These are phyloP conservation scores for Centaurea solstitialis DNA, from an alignment of 129 eudicot species.

Conservation along the genomic window DNA sequence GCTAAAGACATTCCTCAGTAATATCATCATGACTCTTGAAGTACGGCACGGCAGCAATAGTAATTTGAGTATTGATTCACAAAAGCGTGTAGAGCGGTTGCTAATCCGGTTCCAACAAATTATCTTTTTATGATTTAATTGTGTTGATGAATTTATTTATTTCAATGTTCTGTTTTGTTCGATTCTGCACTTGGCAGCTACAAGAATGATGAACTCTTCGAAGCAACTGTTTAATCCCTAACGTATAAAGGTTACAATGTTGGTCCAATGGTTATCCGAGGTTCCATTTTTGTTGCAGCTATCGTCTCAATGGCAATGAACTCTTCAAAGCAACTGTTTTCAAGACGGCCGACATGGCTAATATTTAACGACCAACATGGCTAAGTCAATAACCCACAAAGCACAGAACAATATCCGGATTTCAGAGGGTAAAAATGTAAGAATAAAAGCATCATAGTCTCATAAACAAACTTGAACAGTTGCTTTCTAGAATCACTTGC, in stretches of 20 bases:
- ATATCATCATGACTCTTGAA: too few species aligned
- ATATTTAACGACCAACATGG: background rate
- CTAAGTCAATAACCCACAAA: background rate
- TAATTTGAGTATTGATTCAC: too few species aligned
- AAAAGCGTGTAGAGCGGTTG: too few species aligned
- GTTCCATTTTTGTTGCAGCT: too few species aligned
- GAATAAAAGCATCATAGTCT: background rate
- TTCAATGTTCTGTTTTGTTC: too few species aligned
- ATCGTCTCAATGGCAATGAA: background rate
- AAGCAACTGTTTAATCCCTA: background rate
- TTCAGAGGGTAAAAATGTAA: background rate
- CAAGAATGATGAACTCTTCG: too few species aligned
- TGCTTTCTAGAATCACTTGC: constrained; percentile 1
- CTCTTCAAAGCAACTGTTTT: background rate
- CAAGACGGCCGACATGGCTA: background rate
- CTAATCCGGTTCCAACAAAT: too few species aligned
- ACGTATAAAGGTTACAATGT: background rate
- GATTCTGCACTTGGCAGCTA: too few species aligned
- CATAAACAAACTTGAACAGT: background rate
- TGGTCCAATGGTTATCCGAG: background rate
- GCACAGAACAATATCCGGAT: background rate
- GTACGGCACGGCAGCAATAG: too few species aligned
- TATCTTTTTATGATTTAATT: too few species aligned
- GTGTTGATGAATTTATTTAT: too few species aligned
- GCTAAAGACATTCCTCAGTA: too few species aligned